These are phyloP conservation scores for Solanum aculeatissimum DNA, from an alignment of 305 asterid species.

Conservation along the genomic window DNA sequence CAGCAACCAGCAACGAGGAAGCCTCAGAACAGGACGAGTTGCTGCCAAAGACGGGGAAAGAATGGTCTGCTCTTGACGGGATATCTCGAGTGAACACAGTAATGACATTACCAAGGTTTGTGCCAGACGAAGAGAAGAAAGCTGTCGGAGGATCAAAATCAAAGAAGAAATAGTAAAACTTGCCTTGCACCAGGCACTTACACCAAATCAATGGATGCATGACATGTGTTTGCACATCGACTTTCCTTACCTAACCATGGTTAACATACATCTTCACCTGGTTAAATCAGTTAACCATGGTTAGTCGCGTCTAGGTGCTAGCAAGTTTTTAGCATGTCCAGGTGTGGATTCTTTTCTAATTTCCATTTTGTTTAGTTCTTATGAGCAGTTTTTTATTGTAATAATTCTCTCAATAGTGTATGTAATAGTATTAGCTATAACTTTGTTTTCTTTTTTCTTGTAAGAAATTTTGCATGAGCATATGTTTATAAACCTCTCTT, in stretches of 20 bases:
- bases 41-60: slow-evolving; percentile 9
- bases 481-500: background rate
- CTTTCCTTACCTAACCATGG: background rate
- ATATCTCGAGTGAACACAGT: slow-evolving; percentile 69
- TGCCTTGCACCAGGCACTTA: background rate
- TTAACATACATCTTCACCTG: background rate
- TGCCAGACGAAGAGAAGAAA: slow-evolving; percentile 39
- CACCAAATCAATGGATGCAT: background rate
- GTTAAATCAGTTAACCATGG: background rate
- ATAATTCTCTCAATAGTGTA: background rate
- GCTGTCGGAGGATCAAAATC: slow-evolving; percentile 27
- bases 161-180: slow-evolving; percentile 12
- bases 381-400: background rate
- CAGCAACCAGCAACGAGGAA: slow-evolving; percentile 8
- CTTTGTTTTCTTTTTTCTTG: background rate
- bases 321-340: background rate
- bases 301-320: background rate
- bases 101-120: slow-evolving; percentile 59
- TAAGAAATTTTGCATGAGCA: background rate
- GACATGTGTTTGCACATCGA: background rate
- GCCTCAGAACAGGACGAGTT: slow-evolving; percentile 5
- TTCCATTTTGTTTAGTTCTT: background rate
- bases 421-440: background rate
- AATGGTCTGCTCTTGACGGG: slow-evolving; percentile 62
- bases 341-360: background rate